A percentile compares a stretch with the other conserved stretches of the same genome.
Evolutionary conservation across 345 rosid species (phyloP).

Genomic region (Gossypium anomalum): DNA sequence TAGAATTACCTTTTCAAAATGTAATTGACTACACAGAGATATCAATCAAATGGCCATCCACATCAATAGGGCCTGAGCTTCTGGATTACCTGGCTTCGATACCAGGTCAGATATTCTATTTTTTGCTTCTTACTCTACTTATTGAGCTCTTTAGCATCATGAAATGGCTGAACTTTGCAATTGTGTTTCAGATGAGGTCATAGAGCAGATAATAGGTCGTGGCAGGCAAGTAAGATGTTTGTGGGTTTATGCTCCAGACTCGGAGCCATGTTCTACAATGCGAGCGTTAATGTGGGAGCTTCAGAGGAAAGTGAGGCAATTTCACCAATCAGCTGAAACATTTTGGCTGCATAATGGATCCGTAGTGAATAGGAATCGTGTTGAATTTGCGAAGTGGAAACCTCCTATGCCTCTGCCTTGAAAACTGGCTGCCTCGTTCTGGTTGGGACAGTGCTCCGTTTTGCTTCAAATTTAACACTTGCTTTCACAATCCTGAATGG

Average conservation of each 20-base stretch:
- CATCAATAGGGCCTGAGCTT: constrained; percentile 65
- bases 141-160: neutral
- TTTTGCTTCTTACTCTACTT: constrained; percentile 6
- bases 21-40: constrained; percentile 68
- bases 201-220: constrained; percentile 63
- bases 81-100: constrained; percentile 82
- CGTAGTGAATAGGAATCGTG: constrained; percentile 57
- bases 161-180: neutral
- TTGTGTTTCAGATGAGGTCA: constrained; percentile 44
- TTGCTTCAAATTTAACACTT: neutral
- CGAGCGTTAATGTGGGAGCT: constrained; percentile 89
- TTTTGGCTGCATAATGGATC: constrained; percentile 92
- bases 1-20: constrained; percentile 90
- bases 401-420: constrained; percentile 77
- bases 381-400: constrained; percentile 69
- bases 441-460: neutral
- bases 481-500: neutral
- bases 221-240: constrained; percentile 74
- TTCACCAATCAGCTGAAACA: constrained; percentile 86
- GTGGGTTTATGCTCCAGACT: constrained; percentile 70
- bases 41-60: constrained; percentile 97
- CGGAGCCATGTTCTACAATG: constrained; percentile 69
- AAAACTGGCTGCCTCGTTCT: constrained; percentile 11
- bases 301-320: constrained; percentile 83
- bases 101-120: constrained; percentile 35